Conservation (phyloP, 1,284 basidiomycete genomes). For the Amylostereum chailletii region DNA sequence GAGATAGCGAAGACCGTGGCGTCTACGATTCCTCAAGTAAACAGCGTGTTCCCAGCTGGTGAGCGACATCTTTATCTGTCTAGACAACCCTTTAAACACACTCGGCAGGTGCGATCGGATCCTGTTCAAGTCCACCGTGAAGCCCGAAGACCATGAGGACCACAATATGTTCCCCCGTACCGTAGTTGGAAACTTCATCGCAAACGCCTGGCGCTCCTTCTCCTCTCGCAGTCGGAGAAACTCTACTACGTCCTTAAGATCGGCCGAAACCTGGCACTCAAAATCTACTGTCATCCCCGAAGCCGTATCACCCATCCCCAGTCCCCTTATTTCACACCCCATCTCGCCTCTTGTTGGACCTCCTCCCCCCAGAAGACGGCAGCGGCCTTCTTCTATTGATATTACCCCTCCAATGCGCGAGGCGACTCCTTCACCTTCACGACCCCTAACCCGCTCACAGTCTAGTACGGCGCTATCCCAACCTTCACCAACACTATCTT, state of each 20-base stretch:
- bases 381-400: slow-evolving; percentile 12
- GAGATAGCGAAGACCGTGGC: slow-evolving; percentile 40
- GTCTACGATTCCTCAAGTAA: slow-evolving; percentile 75
- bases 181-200: slow-evolving; percentile 44
- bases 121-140: slow-evolving; percentile 65
- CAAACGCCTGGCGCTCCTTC: slow-evolving; percentile 44
- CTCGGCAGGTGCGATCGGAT: slow-evolving; percentile 67
- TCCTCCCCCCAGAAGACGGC: not conserved
- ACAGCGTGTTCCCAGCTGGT: slow-evolving; percentile 78
- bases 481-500: not conserved
- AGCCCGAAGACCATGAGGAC: slow-evolving; percentile 33
- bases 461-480: not conserved
- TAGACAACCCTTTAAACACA: not conserved
- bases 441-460: not conserved
- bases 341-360: not conserved
- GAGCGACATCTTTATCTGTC: slow-evolving; percentile 13
- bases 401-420: not conserved
- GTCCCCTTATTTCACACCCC: not conserved
- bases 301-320: not conserved
- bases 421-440: not conserved
- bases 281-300: not conserved
- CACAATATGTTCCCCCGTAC: slow-evolving; percentile 25
- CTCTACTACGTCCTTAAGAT: slow-evolving; percentile 28
- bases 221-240: slow-evolving; percentile 33
- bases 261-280: slow-evolving; percentile 7